A percentile compares a stretch with the other conserved stretches of the same genome.
Conservation (phyloP, 2,329 filamentous ascomycete species). For the Ascocoryne sarcoides region DNA sequence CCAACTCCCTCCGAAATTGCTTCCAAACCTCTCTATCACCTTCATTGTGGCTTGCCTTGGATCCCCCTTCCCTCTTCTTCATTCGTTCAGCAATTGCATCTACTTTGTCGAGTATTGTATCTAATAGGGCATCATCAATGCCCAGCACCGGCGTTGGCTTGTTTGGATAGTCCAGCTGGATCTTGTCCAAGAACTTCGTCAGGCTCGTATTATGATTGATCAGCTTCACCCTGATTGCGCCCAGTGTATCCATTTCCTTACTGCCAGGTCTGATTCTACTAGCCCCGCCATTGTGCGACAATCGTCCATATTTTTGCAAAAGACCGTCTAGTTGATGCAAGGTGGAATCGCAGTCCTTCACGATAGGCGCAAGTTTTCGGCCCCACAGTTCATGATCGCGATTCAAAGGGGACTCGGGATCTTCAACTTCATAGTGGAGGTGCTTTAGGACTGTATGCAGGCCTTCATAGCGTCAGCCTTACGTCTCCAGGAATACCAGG, state of each 20-base stretch:
- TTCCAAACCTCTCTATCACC: constrained; percentile 48
- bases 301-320: constrained; percentile 37
- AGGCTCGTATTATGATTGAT: constrained; percentile 44
- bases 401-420: constrained; percentile 47
- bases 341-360: constrained; percentile 46
- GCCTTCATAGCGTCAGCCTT: constrained; percentile 13
- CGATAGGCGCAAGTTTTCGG: constrained; percentile 41
- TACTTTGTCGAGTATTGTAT: constrained; percentile 51
- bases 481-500: background rate
- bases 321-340: constrained; percentile 46
- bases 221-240: constrained; percentile 33
- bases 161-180: constrained; percentile 43
- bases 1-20: constrained; percentile 48
- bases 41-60: constrained; percentile 29
- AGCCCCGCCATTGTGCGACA: constrained; percentile 13
- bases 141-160: constrained; percentile 29
- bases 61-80: constrained; percentile 33
- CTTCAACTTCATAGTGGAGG: constrained; percentile 48
- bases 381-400: constrained; percentile 35
- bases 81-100: constrained; percentile 47
- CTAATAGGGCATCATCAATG: constrained; percentile 31
- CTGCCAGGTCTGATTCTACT: constrained; percentile 16
- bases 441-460: constrained; percentile 49
- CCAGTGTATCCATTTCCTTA: constrained; percentile 27
- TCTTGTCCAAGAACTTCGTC: constrained; percentile 47